Evolutionary conservation across 83 land plant species (phyloP).

Genomic region (Isoetes engelmannii): DNA sequence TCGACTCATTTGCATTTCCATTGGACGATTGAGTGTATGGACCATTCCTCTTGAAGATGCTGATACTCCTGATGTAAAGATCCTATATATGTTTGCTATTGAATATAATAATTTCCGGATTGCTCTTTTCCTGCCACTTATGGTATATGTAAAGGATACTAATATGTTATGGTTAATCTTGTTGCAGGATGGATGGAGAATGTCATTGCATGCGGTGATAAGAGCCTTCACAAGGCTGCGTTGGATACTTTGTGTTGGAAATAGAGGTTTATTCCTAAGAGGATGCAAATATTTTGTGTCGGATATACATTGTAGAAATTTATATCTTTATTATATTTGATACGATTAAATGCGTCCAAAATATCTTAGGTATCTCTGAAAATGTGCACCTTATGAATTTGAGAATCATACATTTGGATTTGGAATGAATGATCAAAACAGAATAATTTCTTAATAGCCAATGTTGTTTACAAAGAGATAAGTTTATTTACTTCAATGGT

Average conservation of each 20-base stretch:
- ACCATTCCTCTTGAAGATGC: conserved; percentile 29
- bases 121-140: conserved; percentile 5
- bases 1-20: conserved; percentile 3
- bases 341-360: too few species aligned
- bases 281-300: too few species aligned
- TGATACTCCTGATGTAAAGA: conserved; percentile 49
- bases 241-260: background rate
- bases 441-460: too few species aligned
- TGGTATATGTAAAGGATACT: background rate
- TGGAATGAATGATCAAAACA: too few species aligned
- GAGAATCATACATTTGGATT: too few species aligned
- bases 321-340: too few species aligned
- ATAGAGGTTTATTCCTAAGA: too few species aligned
- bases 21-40: conserved; percentile 28
- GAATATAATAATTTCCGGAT: conserved; percentile 23
- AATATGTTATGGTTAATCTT: background rate
- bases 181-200: conserved; percentile 10
- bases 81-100: conserved; percentile 44
- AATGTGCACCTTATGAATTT: too few species aligned
- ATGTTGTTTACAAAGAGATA: too few species aligned
- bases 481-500: too few species aligned
- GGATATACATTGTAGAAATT: too few species aligned
- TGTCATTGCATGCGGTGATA: conserved; percentile 27
- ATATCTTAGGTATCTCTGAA: too few species aligned
- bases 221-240: conserved; percentile 24